Conservation (phyloP, 2,329 filamentous ascomycete genomes). For the Diaporthe caulivora region DNA sequence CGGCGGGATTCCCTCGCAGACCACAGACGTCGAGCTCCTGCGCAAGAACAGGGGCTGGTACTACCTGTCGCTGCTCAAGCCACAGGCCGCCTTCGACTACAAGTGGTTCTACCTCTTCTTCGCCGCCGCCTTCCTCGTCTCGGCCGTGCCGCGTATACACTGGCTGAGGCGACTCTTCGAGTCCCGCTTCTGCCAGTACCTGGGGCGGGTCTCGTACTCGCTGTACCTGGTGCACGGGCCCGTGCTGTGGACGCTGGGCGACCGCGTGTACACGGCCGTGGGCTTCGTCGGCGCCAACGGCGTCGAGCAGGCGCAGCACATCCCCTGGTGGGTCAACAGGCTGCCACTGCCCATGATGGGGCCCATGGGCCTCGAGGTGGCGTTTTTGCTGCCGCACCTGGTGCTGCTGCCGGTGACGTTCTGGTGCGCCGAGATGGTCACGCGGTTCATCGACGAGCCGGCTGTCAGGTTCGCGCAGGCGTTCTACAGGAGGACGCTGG, state of each 20-base stretch:
- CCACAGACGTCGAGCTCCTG: constrained; percentile 61
- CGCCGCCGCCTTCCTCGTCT: constrained; percentile 68
- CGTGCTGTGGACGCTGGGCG: constrained; percentile 69
- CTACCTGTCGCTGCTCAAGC: constrained; percentile 71
- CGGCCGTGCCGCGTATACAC: constrained; percentile 67
- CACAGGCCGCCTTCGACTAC: constrained; percentile 73
- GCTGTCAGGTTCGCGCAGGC: constrained; percentile 68
- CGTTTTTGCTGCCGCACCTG: constrained; percentile 70
- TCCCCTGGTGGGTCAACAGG: constrained; percentile 68
- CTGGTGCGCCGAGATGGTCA: constrained; percentile 68
- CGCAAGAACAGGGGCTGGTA: constrained; percentile 70
- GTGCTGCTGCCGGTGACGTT: constrained; percentile 71
- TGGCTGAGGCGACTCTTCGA: constrained; percentile 72
- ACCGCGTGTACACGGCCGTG: constrained; percentile 72
- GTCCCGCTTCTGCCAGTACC: constrained; percentile 68
- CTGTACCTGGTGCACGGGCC: constrained; percentile 76
- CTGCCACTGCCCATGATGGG: constrained; percentile 67
- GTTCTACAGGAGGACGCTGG: constrained; percentile 64
- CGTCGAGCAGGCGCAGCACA: constrained; percentile 59
- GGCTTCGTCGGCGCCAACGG: constrained; percentile 66
- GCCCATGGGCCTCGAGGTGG: constrained; percentile 71
- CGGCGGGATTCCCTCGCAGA: constrained; percentile 70
- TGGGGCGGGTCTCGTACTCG: constrained; percentile 72
- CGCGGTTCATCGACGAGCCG: constrained; percentile 69
- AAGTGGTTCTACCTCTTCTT: constrained; percentile 78